Evolutionary conservation across 139 green algal species (phyloP).

Genomic region (Medakamo hakoo): DNA sequence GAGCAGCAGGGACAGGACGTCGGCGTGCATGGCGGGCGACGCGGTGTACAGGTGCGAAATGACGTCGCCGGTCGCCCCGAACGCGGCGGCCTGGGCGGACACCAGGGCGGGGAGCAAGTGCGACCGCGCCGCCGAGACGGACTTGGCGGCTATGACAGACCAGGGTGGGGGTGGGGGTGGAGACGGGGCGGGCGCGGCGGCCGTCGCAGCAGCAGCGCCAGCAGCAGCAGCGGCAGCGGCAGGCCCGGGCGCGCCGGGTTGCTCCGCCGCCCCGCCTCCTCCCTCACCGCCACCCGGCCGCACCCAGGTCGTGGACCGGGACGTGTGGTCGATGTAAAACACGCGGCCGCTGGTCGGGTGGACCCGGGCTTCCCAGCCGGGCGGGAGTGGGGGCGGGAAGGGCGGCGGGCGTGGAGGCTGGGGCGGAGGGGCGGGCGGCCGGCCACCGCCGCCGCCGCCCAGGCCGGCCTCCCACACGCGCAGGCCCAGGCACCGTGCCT

Average conservation of each 20-base stretch:
- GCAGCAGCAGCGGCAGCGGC: slow-evolving; percentile 1
- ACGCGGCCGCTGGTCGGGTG: slow-evolving; percentile 51
- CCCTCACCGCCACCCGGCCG: too few relatives aligned
- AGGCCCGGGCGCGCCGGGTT: neutral
- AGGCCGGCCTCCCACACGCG: slow-evolving; percentile 24
- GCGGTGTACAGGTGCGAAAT: slow-evolving; percentile 87
- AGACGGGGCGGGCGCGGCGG: neutral
- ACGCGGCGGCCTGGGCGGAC: slow-evolving; percentile 34
- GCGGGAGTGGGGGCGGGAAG: slow-evolving; percentile 5
- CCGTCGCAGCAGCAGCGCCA: neutral
- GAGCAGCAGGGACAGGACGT: slow-evolving; percentile 67
- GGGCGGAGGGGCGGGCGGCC: slow-evolving; percentile 8
- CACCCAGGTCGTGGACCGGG: slow-evolving; percentile 64
- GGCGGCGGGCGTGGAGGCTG: slow-evolving; percentile 9
- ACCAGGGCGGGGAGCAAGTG: slow-evolving; percentile 32
- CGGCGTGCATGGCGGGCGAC: slow-evolving; percentile 64
- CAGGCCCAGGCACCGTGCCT: slow-evolving; percentile 41
- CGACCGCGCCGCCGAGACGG: slow-evolving; percentile 17
- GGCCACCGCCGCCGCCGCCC: slow-evolving; percentile 8
- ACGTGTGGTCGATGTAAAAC: slow-evolving; percentile 96
- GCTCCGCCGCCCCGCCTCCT: too few relatives aligned
- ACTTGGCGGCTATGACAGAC: slow-evolving; percentile 15
- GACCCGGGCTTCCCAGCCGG: slow-evolving; percentile 76
- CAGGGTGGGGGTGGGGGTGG: slow-evolving; percentile 7
- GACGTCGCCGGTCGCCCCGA: slow-evolving; percentile 68